phyloP scores from a whole-genome alignment of 2,329 filamentous ascomycete genomes.

The Penicillium sp. region DNA sequence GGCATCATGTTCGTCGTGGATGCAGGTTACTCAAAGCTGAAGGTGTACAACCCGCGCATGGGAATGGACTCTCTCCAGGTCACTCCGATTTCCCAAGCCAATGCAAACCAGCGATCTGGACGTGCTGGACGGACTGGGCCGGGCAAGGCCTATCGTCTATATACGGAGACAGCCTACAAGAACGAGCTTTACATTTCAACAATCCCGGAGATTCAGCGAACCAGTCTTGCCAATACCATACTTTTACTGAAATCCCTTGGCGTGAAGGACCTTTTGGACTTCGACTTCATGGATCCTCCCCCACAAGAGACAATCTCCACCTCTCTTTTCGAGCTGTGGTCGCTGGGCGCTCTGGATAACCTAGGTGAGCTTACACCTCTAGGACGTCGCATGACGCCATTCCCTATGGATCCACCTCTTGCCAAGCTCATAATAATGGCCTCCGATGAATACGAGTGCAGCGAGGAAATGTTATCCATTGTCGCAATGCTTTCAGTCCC shows the following conservation, averaged over 20 bases:
- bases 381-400: conserved; percentile 90
- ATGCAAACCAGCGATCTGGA: conserved; percentile 87
- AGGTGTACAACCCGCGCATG: conserved; percentile 98
- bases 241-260: conserved; percentile 90
- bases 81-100: conserved; percentile 95
- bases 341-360: conserved; percentile 88
- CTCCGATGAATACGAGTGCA: conserved; percentile 83
- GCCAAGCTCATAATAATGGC: conserved; percentile 94
- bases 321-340: conserved; percentile 96
- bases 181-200: conserved; percentile 96
- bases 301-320: conserved; percentile 98
- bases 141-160: conserved; percentile 91
- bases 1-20: conserved; percentile 99
- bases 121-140: conserved; percentile 92
- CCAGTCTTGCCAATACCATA: conserved; percentile 92
- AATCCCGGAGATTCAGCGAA: conserved; percentile 95
- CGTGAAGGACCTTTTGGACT: conserved; percentile 90
- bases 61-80: conserved; percentile 99
- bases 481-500: conserved; percentile 97
- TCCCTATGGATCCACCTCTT: conserved; percentile 95
- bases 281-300: conserved; percentile 98
- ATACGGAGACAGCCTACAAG: conserved; percentile 89
- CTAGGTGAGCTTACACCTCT: conserved; percentile 85
- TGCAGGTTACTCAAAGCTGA: conserved; percentile 92
- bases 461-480: conserved; percentile 96